Evolutionary conservation across 495 filamentous ascomycete species (phyloP).

Genomic region (Talaromyces ruber): DNA sequence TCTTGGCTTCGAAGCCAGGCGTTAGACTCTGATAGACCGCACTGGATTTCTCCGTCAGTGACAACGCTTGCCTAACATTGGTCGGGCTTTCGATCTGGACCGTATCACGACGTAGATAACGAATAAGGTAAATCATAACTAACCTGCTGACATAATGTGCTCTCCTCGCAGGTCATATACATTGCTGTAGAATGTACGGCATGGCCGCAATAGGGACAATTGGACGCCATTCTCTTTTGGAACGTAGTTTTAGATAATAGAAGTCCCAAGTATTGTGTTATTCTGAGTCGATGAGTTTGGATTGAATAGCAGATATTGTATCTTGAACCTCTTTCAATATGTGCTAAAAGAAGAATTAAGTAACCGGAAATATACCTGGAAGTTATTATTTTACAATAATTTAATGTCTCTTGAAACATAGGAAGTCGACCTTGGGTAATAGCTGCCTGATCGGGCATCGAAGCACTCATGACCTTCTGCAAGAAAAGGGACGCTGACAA

Average conservation of each 20-base stretch:
- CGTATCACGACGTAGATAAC: conserved; percentile 21
- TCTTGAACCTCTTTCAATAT: not conserved
- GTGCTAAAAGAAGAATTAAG: not conserved
- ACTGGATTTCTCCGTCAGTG: not conserved
- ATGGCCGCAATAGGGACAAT: conserved; percentile 30
- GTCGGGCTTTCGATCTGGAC: not conserved
- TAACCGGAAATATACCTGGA: not conserved
- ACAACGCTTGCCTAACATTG: not conserved
- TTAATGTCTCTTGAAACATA: not conserved
- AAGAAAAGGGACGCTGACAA: not conserved
- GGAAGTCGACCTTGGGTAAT: not conserved
- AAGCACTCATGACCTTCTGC: not conserved
- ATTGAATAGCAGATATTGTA: not conserved
- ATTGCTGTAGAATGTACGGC: conserved; percentile 18
- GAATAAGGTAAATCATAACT: conserved; percentile 14
- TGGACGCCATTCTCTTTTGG: conserved; percentile 1
- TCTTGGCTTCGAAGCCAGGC: conserved; percentile 28
- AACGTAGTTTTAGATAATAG: not conserved
- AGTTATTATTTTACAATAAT: not conserved
- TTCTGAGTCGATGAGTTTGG: not conserved
- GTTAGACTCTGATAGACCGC: conserved; percentile 2
- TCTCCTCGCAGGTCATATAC: not conserved
- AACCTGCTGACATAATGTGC: conserved; percentile 6
- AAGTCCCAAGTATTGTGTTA: not conserved
- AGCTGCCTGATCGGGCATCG: conserved; percentile 8